Conservation (phyloP, 768 basidiomycete species). For the Tricholoma flavovirens region DNA sequence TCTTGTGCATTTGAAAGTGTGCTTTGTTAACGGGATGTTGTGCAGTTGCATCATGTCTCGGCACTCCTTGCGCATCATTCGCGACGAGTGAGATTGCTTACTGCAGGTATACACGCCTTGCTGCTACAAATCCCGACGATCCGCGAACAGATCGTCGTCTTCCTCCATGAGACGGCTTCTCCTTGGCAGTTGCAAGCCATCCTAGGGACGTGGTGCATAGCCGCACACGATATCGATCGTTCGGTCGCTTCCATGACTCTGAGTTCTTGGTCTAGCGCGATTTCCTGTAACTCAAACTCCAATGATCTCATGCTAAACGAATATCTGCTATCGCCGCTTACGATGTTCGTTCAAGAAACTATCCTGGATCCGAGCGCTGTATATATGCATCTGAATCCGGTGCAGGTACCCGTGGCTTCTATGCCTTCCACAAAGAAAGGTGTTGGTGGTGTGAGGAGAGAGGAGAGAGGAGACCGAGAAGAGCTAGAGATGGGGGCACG, state of each 20-base stretch:
- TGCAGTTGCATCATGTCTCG: constrained; percentile 81
- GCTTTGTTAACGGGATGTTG: neutral
- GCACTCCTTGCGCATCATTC: constrained; percentile 76
- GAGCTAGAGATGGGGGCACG: constrained; percentile 31
- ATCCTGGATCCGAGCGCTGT: constrained; percentile 58
- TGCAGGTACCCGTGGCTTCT: constrained; percentile 33
- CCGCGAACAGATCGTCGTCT: constrained; percentile 43
- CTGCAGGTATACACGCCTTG: constrained; percentile 56
- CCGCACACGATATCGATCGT: constrained; percentile 67
- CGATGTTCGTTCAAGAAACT: constrained; percentile 47
- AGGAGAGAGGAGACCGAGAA: neutral
- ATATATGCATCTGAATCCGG: constrained; percentile 59
- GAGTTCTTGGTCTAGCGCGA: constrained; percentile 47
- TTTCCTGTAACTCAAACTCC: constrained; percentile 16
- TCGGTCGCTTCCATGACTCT: constrained; percentile 45
- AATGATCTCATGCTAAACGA: constrained; percentile 28
- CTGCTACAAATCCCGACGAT: constrained; percentile 53
- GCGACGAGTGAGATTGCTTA: constrained; percentile 61
- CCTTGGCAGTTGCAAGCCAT: constrained; percentile 49
- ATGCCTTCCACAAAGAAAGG: constrained; percentile 30
- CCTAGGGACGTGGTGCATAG: constrained; percentile 69
- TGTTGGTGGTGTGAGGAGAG: constrained; percentile 6
- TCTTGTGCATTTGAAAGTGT: neutral
- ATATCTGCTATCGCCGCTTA: constrained; percentile 29
- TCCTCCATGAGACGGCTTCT: constrained; percentile 43